phyloP scores from a whole-genome alignment of 441 rosid species.

The Arabidopsis hybrid region DNA sequence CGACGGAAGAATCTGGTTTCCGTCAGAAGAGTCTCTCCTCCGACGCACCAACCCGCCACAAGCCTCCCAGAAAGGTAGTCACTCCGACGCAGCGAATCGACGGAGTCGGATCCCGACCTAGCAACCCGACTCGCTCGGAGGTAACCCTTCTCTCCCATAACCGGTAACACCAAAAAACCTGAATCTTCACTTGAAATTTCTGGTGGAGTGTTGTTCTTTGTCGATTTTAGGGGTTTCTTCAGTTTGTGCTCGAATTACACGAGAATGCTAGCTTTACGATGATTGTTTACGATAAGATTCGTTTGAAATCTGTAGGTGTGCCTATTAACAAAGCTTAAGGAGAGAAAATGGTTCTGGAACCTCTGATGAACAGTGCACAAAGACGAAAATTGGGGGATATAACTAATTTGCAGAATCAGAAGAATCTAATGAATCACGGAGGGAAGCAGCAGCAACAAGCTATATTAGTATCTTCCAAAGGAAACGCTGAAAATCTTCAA shows the following conservation, averaged over 20 bases:
- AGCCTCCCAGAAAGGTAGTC: too few relatives aligned
- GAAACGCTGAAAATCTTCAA: conserved; percentile 54
- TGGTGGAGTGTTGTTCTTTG: neutral
- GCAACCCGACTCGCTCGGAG: too few relatives aligned
- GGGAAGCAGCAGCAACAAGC: conserved; percentile 41
- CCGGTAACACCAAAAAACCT: too few relatives aligned
- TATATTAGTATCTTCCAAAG: conserved; percentile 41
- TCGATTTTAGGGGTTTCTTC: conserved; percentile 17
- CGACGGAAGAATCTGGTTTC: too few relatives aligned
- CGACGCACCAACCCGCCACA: too few relatives aligned
- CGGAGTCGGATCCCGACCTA: too few relatives aligned
- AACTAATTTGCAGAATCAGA: conserved; percentile 55
- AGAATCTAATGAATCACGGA: conserved; percentile 39
- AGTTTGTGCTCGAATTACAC: neutral
- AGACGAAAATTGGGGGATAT: conserved; percentile 65
- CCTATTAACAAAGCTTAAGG: conserved; percentile 44
- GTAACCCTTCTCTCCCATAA: too few relatives aligned
- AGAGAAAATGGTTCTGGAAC: conserved; percentile 42
- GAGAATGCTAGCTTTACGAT: neutral
- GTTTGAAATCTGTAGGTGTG: conserved; percentile 31
- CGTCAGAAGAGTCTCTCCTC: too few relatives aligned
- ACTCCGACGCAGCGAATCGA: too few relatives aligned
- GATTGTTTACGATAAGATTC: neutral
- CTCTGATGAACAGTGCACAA: conserved; percentile 39
- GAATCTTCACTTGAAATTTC: neutral